A percentile compares a stretch with the other conserved stretches of the same genome.
Conservation (phyloP, 2,329 filamentous ascomycete species). For the Aspergillus pseudonomiae region DNA sequence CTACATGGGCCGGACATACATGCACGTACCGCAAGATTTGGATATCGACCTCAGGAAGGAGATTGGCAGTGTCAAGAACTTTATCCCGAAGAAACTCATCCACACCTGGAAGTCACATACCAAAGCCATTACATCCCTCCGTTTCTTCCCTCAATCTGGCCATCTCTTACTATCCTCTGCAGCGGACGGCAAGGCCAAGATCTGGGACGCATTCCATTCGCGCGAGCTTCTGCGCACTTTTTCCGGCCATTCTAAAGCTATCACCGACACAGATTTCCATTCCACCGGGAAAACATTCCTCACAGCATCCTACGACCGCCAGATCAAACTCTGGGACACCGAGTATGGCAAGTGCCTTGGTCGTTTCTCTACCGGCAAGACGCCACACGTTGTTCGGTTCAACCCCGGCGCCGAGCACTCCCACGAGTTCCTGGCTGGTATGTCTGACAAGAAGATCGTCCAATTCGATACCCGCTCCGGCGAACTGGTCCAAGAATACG, state of each 20-base stretch:
- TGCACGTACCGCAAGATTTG: slow-evolving; percentile 93
- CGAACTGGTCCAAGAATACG: slow-evolving; percentile 92
- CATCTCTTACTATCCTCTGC: slow-evolving; percentile 88
- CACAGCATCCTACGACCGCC: slow-evolving; percentile 88
- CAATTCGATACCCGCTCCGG: slow-evolving; percentile 88
- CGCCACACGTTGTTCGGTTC: slow-evolving; percentile 91
- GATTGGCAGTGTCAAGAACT: slow-evolving; percentile 79
- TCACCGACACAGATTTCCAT: slow-evolving; percentile 90
- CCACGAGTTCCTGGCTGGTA: slow-evolving; percentile 91
- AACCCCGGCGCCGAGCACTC: slow-evolving; percentile 77
- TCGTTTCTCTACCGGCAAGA: slow-evolving; percentile 91
- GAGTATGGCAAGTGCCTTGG: slow-evolving; percentile 87
- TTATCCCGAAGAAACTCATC: slow-evolving; percentile 89
- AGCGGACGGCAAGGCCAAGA: slow-evolving; percentile 86
- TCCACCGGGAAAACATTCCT: slow-evolving; percentile 80
- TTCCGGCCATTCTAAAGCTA: slow-evolving; percentile 83
- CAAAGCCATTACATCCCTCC: slow-evolving; percentile 83
- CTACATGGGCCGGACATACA: slow-evolving; percentile 94
- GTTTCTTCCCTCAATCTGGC: slow-evolving; percentile 85
- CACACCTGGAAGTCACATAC: slow-evolving; percentile 85
- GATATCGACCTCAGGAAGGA: slow-evolving; percentile 85
- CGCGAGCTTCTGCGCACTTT: slow-evolving; percentile 89
- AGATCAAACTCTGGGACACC: slow-evolving; percentile 98
- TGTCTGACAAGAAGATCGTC: slow-evolving; percentile 98
- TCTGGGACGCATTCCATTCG: slow-evolving; percentile 93